These are phyloP conservation scores for Aureobasidium uvarum DNA, from an alignment of 2,329 filamentous ascomycete genomes.

Conservation along the genomic window DNA sequence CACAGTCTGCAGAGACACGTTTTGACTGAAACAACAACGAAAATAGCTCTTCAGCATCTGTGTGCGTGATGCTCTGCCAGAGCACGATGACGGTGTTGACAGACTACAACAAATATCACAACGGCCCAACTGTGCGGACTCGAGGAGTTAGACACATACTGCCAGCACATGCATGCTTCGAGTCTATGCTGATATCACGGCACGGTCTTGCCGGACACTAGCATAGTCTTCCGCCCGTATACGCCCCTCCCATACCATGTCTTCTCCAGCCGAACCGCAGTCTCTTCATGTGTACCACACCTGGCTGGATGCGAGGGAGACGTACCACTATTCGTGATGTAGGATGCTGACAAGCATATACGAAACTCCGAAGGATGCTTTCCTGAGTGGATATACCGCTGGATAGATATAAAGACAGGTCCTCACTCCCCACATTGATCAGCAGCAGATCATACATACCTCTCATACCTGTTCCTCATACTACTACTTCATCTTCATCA, in stretches of 20 bases:
- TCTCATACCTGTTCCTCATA: not conserved
- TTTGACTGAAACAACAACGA: not conserved
- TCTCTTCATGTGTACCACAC: not conserved
- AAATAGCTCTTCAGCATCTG: not conserved
- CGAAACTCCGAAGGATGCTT: conserved; percentile 1
- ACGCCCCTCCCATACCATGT: conserved; percentile 20
- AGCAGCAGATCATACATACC: conserved; percentile 12
- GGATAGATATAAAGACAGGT: conserved; percentile 16
- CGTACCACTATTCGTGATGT: conserved; percentile 11
- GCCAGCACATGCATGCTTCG: conserved; percentile 11
- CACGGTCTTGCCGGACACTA: conserved; percentile 23
- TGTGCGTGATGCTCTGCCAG: not conserved
- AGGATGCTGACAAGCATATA: conserved; percentile 21
- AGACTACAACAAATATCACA: not conserved
- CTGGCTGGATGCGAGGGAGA: conserved; percentile 10
- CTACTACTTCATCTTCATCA: not conserved
- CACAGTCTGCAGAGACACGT: conserved; percentile 9
- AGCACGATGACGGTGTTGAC: not conserved
- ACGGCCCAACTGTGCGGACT: not conserved
- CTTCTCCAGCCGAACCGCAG: conserved; percentile 7
- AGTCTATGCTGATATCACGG: conserved; percentile 8
- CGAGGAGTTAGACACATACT: not conserved
- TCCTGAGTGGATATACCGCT: not conserved
- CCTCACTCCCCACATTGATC: conserved; percentile 1
- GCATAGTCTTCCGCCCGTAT: conserved; percentile 6